A percentile compares a stretch with the other conserved stretches of the same genome.
phyloP scores from a whole-genome alignment of 768 basidiomycete genomes.

The Boletus barrowsii region DNA sequence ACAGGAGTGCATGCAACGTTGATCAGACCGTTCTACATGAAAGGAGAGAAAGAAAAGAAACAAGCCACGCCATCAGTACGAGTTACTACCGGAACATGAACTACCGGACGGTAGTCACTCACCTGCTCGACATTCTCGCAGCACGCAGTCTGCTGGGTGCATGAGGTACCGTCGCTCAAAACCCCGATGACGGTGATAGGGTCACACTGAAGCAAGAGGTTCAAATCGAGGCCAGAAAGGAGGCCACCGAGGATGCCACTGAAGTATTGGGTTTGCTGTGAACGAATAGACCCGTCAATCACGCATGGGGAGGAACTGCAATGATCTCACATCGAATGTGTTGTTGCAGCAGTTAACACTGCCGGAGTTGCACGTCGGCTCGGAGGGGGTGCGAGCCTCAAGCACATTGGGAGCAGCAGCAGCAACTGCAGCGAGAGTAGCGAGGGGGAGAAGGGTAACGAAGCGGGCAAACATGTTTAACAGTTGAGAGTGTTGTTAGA shows the following conservation, averaged over 20 bases:
- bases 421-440: background rate
- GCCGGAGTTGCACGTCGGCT: background rate
- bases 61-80: background rate
- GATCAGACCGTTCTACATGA: background rate
- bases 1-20: background rate
- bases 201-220: accelerated
- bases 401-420: background rate
- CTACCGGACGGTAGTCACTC: background rate
- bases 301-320: background rate
- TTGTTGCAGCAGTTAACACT: background rate
- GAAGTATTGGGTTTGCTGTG: background rate
- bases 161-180: background rate
- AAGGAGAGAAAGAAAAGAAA: background rate
- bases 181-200: background rate
- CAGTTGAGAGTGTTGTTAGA: background rate
- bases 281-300: background rate
- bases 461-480: background rate
- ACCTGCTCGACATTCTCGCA: background rate
- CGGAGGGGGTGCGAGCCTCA: background rate
- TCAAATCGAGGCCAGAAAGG: background rate
- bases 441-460: background rate
- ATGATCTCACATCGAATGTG: background rate
- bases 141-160: background rate
- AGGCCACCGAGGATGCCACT: background rate
- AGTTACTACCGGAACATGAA: too few relatives aligned